Evolutionary conservation across 768 basidiomycete genomes (phyloP), one percentile per base, ranked within the genome.

Genomic region (Dioszegia aurantiaca): DNA sequence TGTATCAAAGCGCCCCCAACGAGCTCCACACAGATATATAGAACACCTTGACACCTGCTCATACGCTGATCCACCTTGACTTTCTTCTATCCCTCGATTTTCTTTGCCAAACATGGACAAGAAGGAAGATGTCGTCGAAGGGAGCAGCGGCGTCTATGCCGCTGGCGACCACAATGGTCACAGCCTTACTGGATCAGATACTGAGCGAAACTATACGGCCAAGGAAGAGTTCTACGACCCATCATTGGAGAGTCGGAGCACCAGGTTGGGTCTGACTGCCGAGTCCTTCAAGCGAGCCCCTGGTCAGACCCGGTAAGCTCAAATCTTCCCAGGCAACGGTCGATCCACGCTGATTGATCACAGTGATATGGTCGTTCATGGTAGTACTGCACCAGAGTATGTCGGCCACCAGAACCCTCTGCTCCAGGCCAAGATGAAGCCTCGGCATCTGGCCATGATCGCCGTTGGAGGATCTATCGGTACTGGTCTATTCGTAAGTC

Each of bases 261-360:
- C 77, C 1, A 60, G 77, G 3, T 57, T 74, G 9, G 78, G 77
- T 28, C 51, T 77, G 48, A 77, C 57, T 59, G 56, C 58, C 23
- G 78, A 79, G 60, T 73, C 71, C 10, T 77, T 76, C 74, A 78
- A 78, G 64, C 70, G 72, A 21, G 78, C 78, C 21, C 77, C 77
- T 1, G 77, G 77, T 26, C 53, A 65, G 2, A 77, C 75, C 3
- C 67, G 64, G 63, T 61, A 57, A 52, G 39, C 55, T 23, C 23
- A 8, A 23, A 16, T 36, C 17, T 30, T 12, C 14, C 33, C 33
- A 33, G 33, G n/a, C n/a, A 6, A 33, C 27, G 19, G 37, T 2
- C 12, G 40, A 28, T 21, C 10, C n/a, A 3, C 1, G 58, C 66
- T 27, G 55, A 55, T 24, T 33, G 41, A 1, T 33, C 33, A 3